phyloP scores from a whole-genome alignment of 371 early-diverging fungal genomes.

The Gilbertella persicaria region DNA sequence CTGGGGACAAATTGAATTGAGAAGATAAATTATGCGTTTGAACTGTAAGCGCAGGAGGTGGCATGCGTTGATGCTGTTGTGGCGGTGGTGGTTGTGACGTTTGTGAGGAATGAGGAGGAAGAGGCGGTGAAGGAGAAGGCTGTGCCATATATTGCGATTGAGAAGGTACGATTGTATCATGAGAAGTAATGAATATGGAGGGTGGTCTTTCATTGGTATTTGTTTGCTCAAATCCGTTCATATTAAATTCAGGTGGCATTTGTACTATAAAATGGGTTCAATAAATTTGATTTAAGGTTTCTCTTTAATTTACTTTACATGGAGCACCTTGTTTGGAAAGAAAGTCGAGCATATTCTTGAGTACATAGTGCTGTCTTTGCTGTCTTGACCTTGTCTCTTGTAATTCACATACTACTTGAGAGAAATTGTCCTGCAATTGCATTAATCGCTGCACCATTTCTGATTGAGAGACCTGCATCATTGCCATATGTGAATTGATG shows the following conservation, averaged over 20 bases:
- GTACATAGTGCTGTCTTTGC: conserved; percentile 57
- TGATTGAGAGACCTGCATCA: conserved; percentile 69
- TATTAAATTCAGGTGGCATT: conserved; percentile 39
- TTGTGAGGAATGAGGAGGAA: background rate
- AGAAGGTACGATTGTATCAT: conserved; percentile 9
- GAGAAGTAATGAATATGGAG: conserved; percentile 36
- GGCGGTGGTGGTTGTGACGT: conserved; percentile 1
- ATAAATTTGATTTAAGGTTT: background rate
- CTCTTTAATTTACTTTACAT: conserved; percentile 12
- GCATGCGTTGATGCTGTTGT: background rate
- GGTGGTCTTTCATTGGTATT: conserved; percentile 25
- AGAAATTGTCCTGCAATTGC: conserved; percentile 70
- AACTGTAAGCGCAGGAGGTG: conserved; percentile 22
- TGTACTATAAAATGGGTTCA: conserved; percentile 19
- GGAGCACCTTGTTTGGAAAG: conserved; percentile 47
- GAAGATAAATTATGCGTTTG: conserved; percentile 29
- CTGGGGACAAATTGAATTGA: conserved; percentile 8
- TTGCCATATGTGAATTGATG: conserved; percentile 63
- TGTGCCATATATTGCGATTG: conserved; percentile 1
- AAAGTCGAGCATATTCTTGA: conserved; percentile 64
- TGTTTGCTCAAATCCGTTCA: conserved; percentile 1
- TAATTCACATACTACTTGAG: conserved; percentile 69
- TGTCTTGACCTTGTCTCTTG: conserved; percentile 67
- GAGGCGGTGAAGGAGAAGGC: too few species aligned
- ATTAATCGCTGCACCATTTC: conserved; percentile 70